Percentiles rank a stretch among this genome's conserved stretches.
Evolutionary conservation across 441 rosid species (phyloP).

Genomic region (Erodium texanum): DNA sequence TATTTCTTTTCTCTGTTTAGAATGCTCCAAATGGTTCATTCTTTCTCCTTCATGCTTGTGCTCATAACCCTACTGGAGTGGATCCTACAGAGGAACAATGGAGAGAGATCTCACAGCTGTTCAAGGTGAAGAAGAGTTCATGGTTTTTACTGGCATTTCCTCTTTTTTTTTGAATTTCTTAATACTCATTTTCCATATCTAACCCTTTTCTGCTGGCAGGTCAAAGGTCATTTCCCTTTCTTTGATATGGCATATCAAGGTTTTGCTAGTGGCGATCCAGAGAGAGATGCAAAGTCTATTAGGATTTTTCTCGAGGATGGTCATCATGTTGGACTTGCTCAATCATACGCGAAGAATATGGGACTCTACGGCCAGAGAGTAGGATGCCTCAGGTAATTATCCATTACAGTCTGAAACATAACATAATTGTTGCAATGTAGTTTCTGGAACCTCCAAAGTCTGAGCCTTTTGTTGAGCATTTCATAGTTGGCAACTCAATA

Average conservation of each 20-base stretch:
- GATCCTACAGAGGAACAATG: slow-evolving; percentile 92
- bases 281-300: slow-evolving; percentile 82
- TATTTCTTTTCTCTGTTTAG: slow-evolving; percentile 23
- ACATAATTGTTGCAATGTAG: not conserved
- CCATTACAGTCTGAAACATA: slow-evolving; percentile 6
- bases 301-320: slow-evolving; percentile 92
- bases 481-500: not conserved
- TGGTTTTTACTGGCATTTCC: not conserved
- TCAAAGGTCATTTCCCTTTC: slow-evolving; percentile 74
- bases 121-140: slow-evolving; percentile 42
- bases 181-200: not conserved
- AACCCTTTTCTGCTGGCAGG: slow-evolving; percentile 34
- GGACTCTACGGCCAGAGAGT: slow-evolving; percentile 98
- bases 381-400: slow-evolving; percentile 81
- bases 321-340: slow-evolving; percentile 78
- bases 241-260: slow-evolving; percentile 99
- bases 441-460: not conserved
- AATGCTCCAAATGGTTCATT: slow-evolving; percentile 90
- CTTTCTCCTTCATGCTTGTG: slow-evolving; percentile 97
- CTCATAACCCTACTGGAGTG: slow-evolving; percentile 95
- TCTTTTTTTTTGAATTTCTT: not conserved
- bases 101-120: slow-evolving; percentile 78
- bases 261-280: slow-evolving; percentile 97
- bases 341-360: slow-evolving; percentile 96
- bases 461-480: not conserved